Conservation (phyloP, 2,329 filamentous ascomycete genomes). For the Mycosphaerella sp. region DNA sequence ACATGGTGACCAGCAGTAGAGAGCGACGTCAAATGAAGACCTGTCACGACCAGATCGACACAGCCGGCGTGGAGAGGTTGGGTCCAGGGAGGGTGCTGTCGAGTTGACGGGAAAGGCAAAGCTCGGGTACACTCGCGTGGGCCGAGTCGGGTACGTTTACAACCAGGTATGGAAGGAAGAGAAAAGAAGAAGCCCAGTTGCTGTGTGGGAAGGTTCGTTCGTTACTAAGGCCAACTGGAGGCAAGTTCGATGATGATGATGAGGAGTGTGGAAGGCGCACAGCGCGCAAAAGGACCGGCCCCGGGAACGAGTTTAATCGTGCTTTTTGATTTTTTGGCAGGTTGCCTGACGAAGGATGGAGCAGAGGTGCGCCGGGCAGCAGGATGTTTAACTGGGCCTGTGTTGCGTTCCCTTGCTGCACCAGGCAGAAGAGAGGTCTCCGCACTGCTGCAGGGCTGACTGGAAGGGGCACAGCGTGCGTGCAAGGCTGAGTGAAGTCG, state of each 20-base stretch:
- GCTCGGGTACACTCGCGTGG: neutral
- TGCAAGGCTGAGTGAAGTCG: slow-evolving; percentile 10
- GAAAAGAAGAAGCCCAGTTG: neutral
- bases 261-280: neutral
- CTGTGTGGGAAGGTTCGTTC: neutral
- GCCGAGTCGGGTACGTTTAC: neutral
- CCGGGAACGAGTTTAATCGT: slow-evolving; percentile 7
- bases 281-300: slow-evolving; percentile 14
- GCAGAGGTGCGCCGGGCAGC: slow-evolving; percentile 7
- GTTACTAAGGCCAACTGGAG: slow-evolving; percentile 4
- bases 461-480: slow-evolving; percentile 12
- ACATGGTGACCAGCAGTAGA: slow-evolving; percentile 18
- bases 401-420: slow-evolving; percentile 13
- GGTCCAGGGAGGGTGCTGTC: slow-evolving; percentile 2
- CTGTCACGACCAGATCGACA: slow-evolving; percentile 12
- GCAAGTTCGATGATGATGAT: neutral
- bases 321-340: neutral
- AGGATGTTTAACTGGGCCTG: slow-evolving; percentile 6
- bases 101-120: slow-evolving; percentile 1
- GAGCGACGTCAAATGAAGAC: slow-evolving; percentile 5
- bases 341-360: slow-evolving; percentile 3
- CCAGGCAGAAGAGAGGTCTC: slow-evolving; percentile 19
- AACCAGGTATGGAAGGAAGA: neutral
- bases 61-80: slow-evolving; percentile 11
- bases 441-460: slow-evolving; percentile 11